Evolutionary conservation across 2,329 filamentous ascomycete genomes (phyloP).

Genomic region (Amauroascus verrucosus): DNA sequence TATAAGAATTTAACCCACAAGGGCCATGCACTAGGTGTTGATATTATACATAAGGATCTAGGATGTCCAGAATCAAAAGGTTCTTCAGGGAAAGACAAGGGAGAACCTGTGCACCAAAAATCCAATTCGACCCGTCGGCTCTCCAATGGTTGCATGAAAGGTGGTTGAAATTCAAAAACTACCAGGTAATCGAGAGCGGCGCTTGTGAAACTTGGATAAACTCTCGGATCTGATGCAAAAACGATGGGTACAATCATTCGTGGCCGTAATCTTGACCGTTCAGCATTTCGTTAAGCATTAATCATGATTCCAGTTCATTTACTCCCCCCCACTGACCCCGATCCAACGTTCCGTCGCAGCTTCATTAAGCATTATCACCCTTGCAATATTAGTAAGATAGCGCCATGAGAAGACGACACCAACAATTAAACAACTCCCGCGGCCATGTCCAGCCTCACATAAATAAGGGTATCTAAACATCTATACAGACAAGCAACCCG

Average conservation of each 20-base stretch:
- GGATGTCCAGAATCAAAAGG: not conserved
- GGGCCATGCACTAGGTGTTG: too few species aligned
- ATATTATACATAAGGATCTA: not conserved
- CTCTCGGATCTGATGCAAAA: not conserved
- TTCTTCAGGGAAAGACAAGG: not conserved
- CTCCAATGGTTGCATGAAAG: not conserved
- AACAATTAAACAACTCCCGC: not conserved
- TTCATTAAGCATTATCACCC: not conserved
- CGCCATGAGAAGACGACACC: not conserved
- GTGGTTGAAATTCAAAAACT: not conserved
- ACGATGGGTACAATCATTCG: not conserved
- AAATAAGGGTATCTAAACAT: not conserved
- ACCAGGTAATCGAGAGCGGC: not conserved
- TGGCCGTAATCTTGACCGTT: not conserved
- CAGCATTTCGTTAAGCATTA: not conserved
- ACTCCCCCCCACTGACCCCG: not conserved
- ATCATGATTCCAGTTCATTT: not conserved
- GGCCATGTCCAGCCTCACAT: not conserved
- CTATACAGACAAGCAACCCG: not conserved
- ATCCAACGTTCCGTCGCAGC: not conserved
- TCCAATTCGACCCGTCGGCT: not conserved
- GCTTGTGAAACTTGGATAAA: not conserved
- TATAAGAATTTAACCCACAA: not conserved
- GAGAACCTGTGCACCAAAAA: not conserved
- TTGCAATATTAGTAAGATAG: not conserved